phyloP scores from a whole-genome alignment of 2,329 filamentous ascomycete genomes.

The Epichloe sibirici region DNA sequence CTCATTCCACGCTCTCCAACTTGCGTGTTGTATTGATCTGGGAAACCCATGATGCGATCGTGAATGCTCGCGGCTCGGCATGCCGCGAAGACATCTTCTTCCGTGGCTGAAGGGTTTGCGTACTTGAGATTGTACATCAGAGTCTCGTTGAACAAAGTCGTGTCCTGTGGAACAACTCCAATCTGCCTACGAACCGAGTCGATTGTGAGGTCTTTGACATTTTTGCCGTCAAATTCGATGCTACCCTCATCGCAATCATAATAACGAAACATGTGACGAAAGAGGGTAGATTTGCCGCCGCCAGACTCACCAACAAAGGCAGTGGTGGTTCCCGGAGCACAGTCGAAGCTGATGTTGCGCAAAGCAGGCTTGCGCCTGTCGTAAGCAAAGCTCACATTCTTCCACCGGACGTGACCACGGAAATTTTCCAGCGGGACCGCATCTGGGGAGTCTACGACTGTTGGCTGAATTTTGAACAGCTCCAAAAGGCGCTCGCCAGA shows the following conservation, averaged over 20 bases:
- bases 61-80: slow-evolving; percentile 84
- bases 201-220: slow-evolving; percentile 80
- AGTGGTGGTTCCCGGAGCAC: slow-evolving; percentile 80
- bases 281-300: slow-evolving; percentile 92
- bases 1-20: slow-evolving; percentile 83
- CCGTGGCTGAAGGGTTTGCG: slow-evolving; percentile 66
- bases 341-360: slow-evolving; percentile 73
- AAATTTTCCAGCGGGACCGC: slow-evolving; percentile 54
- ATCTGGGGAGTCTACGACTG: slow-evolving; percentile 65
- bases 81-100: slow-evolving; percentile 71
- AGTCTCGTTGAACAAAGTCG: slow-evolving; percentile 86
- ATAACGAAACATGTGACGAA: slow-evolving; percentile 91
- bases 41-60: slow-evolving; percentile 80
- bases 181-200: slow-evolving; percentile 87
- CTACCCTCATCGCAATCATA: slow-evolving; percentile 74
- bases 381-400: slow-evolving; percentile 84
- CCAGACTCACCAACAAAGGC: slow-evolving; percentile 94
- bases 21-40: slow-evolving; percentile 78
- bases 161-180: slow-evolving; percentile 94
- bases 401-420: slow-evolving; percentile 72
- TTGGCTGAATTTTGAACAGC: slow-evolving; percentile 90
- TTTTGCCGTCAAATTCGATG: slow-evolving; percentile 73
- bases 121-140: slow-evolving; percentile 93
- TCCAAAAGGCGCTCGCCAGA: slow-evolving; percentile 91
- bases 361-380: slow-evolving; percentile 77